Evolutionary conservation across 2,329 filamentous ascomycete species (phyloP).

Genomic region (Fonsecaea nubica): DNA sequence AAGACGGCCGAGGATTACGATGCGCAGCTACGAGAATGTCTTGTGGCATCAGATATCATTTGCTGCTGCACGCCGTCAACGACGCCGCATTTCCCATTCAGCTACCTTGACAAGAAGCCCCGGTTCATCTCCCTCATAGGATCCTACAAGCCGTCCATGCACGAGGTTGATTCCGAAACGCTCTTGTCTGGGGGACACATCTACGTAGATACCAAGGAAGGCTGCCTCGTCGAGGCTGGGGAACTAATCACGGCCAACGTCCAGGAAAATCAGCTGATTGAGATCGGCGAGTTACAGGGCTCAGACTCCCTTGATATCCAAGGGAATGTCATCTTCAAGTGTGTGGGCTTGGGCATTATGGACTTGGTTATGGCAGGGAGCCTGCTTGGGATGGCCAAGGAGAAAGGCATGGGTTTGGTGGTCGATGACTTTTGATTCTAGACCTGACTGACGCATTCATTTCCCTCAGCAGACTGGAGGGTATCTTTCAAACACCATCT

Average conservation of each 20-base stretch:
- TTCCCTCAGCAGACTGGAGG: no score
- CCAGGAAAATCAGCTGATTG: constrained; percentile 47
- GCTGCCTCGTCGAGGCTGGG: constrained; percentile 47
- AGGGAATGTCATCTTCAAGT: constrained; percentile 57
- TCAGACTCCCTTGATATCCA: constrained; percentile 34
- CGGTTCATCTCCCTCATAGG: constrained; percentile 60
- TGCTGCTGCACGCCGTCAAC: constrained; percentile 59
- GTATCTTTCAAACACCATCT: constrained; percentile 41
- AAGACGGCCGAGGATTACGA: constrained; percentile 67
- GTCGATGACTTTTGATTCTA: constrained; percentile 47
- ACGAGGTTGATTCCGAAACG: constrained; percentile 56
- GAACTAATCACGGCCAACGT: constrained; percentile 54
- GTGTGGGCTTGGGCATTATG: constrained; percentile 60
- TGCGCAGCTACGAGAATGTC: constrained; percentile 39
- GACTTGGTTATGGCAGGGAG: constrained; percentile 55
- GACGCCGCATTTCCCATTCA: constrained; percentile 51
- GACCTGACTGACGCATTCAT: no score
- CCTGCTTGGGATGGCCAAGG: constrained; percentile 48
- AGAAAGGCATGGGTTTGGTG: constrained; percentile 44
- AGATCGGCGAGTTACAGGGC: constrained; percentile 51
- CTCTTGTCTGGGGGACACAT: constrained; percentile 64
- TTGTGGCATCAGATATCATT: constrained; percentile 52
- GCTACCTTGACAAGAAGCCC: constrained; percentile 47
- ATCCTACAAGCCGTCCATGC: constrained; percentile 62
- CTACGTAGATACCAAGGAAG: constrained; percentile 65